Base-by-base conservation (phyloP, 2,329 filamentous ascomycete genomes). In the Arthrocladium fulminans region DNA sequence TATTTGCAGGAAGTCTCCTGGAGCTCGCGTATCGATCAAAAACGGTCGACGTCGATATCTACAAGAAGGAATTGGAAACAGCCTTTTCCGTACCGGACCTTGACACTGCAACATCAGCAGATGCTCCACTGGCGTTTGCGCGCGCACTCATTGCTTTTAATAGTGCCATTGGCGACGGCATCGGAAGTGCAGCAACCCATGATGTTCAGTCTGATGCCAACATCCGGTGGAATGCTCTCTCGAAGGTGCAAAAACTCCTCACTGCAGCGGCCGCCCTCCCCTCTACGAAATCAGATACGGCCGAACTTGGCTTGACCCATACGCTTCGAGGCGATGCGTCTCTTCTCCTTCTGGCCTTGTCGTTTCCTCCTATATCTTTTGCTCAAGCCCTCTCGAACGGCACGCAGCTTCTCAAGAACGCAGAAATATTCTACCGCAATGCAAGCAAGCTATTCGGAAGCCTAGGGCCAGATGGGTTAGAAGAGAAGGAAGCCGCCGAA, bases 371-470 rank as follows among this genome's bases (percentile, higher is more conserved):
- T 1, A 68, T 60, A 57, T 63, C 65, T 20, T 66, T 72, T 43
- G 57, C 62, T 3, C 56, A 69, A 41, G 68, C 72, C 3, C 59
- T 63, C 22, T 68, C 69, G 41, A 73, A 75, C 56, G 65, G 63
- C 3, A 55, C 63, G 4, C 73, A 69, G 2, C 62, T 80, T 10
- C 59, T 77, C 30, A 71, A 70, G 47, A 81, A 81, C 54, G 75
- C 77, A 1, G 71, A 73, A 52, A 76, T 72, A 3, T 80, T 76
- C 57, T 81, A 78, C 56, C 70, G 73, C 17, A 76, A 77, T 32
- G 76, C 74, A 10, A 65, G 47, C 30, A 57, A 55, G 45, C 51
- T 58, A 51, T 57, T 51, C 59, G 23, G 12, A 7, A 29, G 20
- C 23, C 22, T 39, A 3, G 44, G 20, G 13, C 62, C 56, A 62